Conservation (phyloP, 768 basidiomycete genomes). For the Sarcomyxa edulis region DNA sequence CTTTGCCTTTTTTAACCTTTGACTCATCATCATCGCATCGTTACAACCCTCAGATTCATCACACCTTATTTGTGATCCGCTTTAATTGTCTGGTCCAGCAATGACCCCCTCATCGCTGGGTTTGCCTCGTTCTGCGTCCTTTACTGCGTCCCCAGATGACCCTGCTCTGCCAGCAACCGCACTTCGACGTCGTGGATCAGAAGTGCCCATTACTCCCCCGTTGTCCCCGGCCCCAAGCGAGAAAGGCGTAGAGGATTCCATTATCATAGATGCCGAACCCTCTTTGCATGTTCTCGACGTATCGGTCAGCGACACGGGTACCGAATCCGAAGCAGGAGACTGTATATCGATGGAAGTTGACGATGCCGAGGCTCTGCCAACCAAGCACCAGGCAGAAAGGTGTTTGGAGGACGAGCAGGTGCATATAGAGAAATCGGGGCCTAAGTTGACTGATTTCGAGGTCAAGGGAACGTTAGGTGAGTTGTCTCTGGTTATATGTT, state of each 20-base stretch:
- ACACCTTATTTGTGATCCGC: too few relatives aligned
- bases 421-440: conserved; percentile 53
- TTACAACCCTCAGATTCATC: too few relatives aligned
- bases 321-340: conserved; percentile 15
- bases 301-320: too few relatives aligned
- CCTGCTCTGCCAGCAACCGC: neutral
- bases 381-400: conserved; percentile 38
- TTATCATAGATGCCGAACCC: conserved; percentile 33
- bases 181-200: conserved; percentile 39
- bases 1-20: too few relatives aligned
- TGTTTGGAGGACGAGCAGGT: conserved; percentile 68
- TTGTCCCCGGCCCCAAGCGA: conserved; percentile 55
- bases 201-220: conserved; percentile 69
- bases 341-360: conserved; percentile 20
- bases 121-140: conserved; percentile 28
- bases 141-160: conserved; percentile 21
- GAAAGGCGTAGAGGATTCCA: conserved; percentile 22
- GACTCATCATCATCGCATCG: too few relatives aligned
- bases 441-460: conserved; percentile 75
- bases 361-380: conserved; percentile 8
- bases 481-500: conserved; percentile 13
- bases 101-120: too few relatives aligned
- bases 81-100: neutral
- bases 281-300: too few relatives aligned
- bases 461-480: conserved; percentile 73